Conservation (phyloP, 305 asterid genomes). For the Plantago lanceolata region DNA sequence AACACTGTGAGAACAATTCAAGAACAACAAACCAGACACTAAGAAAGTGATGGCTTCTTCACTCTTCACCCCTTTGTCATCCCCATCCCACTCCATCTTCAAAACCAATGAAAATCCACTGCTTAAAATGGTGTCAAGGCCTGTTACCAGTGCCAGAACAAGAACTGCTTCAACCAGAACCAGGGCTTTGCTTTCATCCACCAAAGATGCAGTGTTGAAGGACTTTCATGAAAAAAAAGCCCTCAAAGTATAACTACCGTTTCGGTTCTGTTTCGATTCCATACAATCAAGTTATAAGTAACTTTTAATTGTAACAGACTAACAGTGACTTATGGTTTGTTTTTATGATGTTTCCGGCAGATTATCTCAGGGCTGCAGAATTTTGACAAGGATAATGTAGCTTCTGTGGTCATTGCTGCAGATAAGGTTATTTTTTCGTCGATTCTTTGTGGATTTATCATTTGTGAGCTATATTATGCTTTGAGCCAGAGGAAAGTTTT, state of each 20-base stretch:
- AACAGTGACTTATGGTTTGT: neutral
- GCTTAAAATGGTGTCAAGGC: slow-evolving; percentile 26
- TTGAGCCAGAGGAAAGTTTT: neutral
- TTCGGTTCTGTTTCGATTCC: too few species aligned
- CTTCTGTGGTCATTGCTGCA: slow-evolving; percentile 88
- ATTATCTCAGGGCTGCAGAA: slow-evolving; percentile 79
- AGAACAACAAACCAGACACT: neutral
- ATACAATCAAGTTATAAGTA: too few species aligned
- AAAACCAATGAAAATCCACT: slow-evolving; percentile 44
- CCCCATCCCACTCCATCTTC: slow-evolving; percentile 29
- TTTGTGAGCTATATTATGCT: neutral
- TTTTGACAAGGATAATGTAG: slow-evolving; percentile 69
- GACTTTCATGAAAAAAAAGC: slow-evolving; percentile 67
- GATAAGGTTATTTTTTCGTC: slow-evolving; percentile 53
- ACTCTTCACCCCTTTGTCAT: slow-evolving; percentile 35
- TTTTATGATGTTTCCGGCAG: slow-evolving; percentile 30
- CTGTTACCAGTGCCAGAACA: slow-evolving; percentile 34
- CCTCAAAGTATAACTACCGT: slow-evolving; percentile 47
- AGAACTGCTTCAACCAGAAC: slow-evolving; percentile 22
- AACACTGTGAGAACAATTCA: neutral
- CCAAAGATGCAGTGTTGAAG: slow-evolving; percentile 58
- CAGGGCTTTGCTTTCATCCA: slow-evolving; percentile 57
- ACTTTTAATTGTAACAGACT: too few species aligned
- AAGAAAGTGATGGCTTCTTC: slow-evolving; percentile 44
- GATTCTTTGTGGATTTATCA: neutral